Conservation (phyloP, 2,329 filamentous ascomycete genomes). For the Blastomyces parvus region DNA sequence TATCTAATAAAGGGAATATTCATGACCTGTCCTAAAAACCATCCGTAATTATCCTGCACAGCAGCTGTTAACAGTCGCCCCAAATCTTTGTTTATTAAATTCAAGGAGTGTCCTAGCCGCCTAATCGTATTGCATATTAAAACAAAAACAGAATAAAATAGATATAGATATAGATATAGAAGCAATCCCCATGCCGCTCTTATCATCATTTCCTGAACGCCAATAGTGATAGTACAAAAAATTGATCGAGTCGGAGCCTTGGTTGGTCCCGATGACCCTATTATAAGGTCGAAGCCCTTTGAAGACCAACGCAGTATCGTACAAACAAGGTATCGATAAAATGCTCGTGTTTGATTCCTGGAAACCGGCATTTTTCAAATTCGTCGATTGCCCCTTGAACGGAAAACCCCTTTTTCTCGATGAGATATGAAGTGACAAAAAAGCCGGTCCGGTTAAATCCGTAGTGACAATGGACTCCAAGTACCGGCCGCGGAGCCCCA, state of each 20-base stretch:
- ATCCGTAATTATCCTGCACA: background rate
- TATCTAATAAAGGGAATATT: background rate
- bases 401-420: constrained; percentile 63
- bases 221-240: background rate
- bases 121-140: background rate
- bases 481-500: constrained; percentile 35
- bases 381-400: constrained; percentile 69
- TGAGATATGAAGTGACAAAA: constrained; percentile 81
- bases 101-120: background rate
- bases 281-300: constrained; percentile 14
- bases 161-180: background rate
- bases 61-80: background rate
- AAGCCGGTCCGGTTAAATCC: constrained; percentile 93
- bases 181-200: background rate
- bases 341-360: constrained; percentile 81
- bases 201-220: background rate
- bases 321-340: constrained; percentile 79
- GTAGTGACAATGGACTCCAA: constrained; percentile 91
- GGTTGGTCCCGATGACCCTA: background rate
- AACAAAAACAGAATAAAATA: background rate
- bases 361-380: constrained; percentile 63
- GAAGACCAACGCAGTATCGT: constrained; percentile 54
- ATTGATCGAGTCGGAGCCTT: background rate
- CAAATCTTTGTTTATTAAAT: background rate
- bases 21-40: background rate